Evolutionary conservation across 2,329 filamentous ascomycete species (phyloP).

Genomic region (Neofusicoccum ribis): DNA sequence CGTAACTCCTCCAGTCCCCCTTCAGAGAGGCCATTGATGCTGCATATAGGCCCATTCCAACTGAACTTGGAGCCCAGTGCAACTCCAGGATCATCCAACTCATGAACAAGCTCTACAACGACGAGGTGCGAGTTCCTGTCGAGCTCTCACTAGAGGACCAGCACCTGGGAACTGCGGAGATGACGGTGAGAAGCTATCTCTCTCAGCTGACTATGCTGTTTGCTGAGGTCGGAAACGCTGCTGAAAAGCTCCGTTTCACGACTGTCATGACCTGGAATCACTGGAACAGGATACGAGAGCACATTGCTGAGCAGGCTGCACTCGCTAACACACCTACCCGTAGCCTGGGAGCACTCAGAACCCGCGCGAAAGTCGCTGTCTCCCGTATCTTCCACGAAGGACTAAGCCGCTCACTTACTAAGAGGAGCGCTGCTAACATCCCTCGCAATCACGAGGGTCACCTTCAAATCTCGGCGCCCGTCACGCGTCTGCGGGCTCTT

Average conservation of each 20-base stretch:
- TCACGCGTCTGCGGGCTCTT: not conserved
- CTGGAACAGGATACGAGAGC: not conserved
- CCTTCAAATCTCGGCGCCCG: not conserved
- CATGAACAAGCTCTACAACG: not conserved
- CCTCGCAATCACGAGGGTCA: not conserved
- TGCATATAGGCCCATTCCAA: not conserved
- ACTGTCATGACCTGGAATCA: not conserved
- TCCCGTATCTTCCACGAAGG: not conserved
- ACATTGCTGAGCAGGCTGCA: not conserved
- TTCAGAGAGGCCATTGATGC: not conserved
- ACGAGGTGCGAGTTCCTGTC: not conserved
- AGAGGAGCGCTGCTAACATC: not conserved
- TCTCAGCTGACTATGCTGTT: not conserved
- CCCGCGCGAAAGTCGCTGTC: not conserved
- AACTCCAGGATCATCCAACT: not conserved
- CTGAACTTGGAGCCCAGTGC: not conserved
- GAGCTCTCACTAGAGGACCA: not conserved
- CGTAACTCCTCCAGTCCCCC: not conserved
- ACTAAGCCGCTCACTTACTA: not conserved
- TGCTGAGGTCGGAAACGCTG: not conserved
- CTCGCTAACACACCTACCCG: not conserved
- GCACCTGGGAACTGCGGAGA: not conserved
- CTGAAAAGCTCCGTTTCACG: not conserved
- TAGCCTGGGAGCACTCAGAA: not conserved
- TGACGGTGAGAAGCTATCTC: not conserved